Base-by-base conservation (phyloP, 106 monocot species). In the Dendrobium catenatum region DNA sequence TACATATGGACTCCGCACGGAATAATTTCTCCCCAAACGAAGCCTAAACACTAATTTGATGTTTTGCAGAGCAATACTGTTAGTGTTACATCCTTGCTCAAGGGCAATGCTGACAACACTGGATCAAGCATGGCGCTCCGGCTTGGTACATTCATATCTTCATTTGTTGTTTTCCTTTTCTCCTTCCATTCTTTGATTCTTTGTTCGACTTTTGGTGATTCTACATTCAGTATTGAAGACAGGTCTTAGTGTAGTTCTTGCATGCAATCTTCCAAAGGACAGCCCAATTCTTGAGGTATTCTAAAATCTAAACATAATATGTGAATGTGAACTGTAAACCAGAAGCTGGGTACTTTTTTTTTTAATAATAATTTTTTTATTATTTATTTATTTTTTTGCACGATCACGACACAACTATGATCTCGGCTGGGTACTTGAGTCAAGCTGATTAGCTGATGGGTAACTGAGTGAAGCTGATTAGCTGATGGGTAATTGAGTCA, bases 191-290 rank as follows among this genome's bases (percentile, higher is more conserved):
- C 16, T 46, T 46, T 77, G 58, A 18, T 10, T 11, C 20, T 37
- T 44, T 17, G 64, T 10, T n/a, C 19, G 3, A 4, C 26, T 2
- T 18, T 56, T 73, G 67, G 9, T 56, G 78, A 76, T 48, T 56
- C 58, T 81, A 20, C 64, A 18, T 79, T 68, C 78, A 83, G 83
- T 79, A 20, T 56, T 79, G 79, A 83, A 83, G 79, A 79, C 78
- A 18, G 83, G 83, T 43, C 78, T 83, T 44, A 83, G 56, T 44
- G 51, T 83, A 58, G 58, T 83, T 51, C 56, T 83, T 68, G 83
- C 83, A 79, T 83, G 83, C 55, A 79, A 83, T 83, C 58, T 83
- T 56, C 79, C 83, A 3, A 83, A 83, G 49, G 83, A 83, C 40
- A 73, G 73, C 72, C 78, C 83, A 29, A 79, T 79, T 51, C 83